Base-by-base conservation (phyloP, 805 yeast genomes). In the Metschnikowia corniflorae region DNA sequence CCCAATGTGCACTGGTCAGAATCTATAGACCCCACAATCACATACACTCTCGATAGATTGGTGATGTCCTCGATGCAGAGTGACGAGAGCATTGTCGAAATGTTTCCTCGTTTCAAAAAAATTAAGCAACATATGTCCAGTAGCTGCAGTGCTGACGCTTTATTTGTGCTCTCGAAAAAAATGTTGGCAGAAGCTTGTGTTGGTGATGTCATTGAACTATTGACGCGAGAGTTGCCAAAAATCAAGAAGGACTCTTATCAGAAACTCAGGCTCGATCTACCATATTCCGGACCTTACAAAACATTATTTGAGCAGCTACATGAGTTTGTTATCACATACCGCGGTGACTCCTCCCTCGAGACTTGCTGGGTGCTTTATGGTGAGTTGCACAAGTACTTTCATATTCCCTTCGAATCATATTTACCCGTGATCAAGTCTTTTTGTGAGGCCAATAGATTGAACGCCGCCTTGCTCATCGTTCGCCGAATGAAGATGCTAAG, bases 301-400 rank as follows among this genome's bases (percentile, higher is more conserved):
- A 42, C 45, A 7, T 49, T 68, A 2, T 67, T 66, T 29, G 43
- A 54, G 8, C 29, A 33, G 5, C 45, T 68, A 13, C 63, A 61
- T 41, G 43, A 43, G 3, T 65, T 58, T 49, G 67, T 61, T 5
- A 47, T 58, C 15, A 41, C 51, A 0, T 62, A 58, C 44, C 50
- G 43, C 6, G 49, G 50, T 19, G 70, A 68, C 31, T 33, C 43
- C 3, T 53, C 66, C 0, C 43, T 43, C 16, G 72, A 70, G 39
- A 73, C 78, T 0, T 81, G 82, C 44, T 71, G 77, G 82, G 69
- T 68, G 6, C 58, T 82, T 5, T 82, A 78, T 46, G 77, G 76
- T 4, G 75, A 72, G 36, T 50, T 83, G 29, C 74, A 75, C 49
- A 63, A 70, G 45, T 70, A 73, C 35, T 80, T 82, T 52, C 50